Base-by-base conservation (phyloP, 805 yeast genomes). In the Kluyveromyces siamensis region DNA sequence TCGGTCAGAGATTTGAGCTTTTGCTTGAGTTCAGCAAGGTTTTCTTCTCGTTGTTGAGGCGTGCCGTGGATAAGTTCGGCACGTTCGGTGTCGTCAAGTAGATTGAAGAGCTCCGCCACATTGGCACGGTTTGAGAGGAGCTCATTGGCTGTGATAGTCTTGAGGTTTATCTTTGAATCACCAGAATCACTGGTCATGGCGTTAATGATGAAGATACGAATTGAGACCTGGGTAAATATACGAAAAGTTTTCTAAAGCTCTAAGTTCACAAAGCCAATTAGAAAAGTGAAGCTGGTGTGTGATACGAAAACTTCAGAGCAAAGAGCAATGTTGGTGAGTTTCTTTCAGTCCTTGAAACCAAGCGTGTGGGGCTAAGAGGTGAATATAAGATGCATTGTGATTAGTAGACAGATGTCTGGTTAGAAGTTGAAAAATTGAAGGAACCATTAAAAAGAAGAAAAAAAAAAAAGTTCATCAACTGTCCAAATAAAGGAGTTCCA, bases 81-180 rank as follows among this genome's bases (percentile, higher is more conserved):
- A 37, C 58, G 53, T 37, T 57, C 55, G 8, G 55, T 43, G 41
- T 58, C 58, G 42, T 61, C 66, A 27, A 55, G 50, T 39, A 63
- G 44, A 41, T 61, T 54, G 48, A 64, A 62, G 42, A 63, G 48
- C 46, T 63, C 67, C 38, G 58, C 52, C 52, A 64, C 53, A 37
- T 55, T 61, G 47, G 63, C 67, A 21, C 66, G 51, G 19, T 58
- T 59, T 11, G 55, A 37, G 18, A 64, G 47, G 30, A 62, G 50
- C 47, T 63, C 59, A 41, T 60, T 55, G 1, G 68, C 67, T 2
- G 67, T 62, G 30, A 63, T 43, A 1, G 61, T 61, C 52, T 60
- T 61, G 43, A 64, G 52, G 6, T 65, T 62, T 25, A 61, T 52
- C 21, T 55, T 61, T n/a, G 36, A 10, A 10, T 43, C 39, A 14